Base-by-base conservation (phyloP, 495 filamentous ascomycete genomes). In the Xylaria cubensis region DNA sequence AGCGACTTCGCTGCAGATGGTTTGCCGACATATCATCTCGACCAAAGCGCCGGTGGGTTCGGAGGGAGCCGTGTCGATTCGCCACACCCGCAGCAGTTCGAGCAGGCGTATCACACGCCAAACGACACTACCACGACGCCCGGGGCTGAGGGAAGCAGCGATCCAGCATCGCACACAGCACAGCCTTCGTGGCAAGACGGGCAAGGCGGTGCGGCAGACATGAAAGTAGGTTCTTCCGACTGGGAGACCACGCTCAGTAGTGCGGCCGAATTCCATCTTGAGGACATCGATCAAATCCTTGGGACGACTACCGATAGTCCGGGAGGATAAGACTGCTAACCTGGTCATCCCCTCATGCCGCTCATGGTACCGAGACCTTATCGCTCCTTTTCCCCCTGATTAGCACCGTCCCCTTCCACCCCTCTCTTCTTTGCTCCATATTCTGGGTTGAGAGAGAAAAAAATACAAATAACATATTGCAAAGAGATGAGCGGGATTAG, bases 181-280 rank as follows among this genome's bases (percentile, higher is more conserved):
- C 71, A 74, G 12, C 10, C 61, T 7, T 36, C 71, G 50, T 78
- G 77, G 77, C 75, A 77, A 26, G 77, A 79, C 64, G 70, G 69
- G 21, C 41, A 56, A 4, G 19, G 53, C 9, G 70, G 70, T 61
- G 61, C 32, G 8, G 24, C 71, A 44, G 76, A 71, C 36, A 46
- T 39, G 32, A 77, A 76, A 59, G 0, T 74, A 42, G 67, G 65
- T 29, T 39, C 55, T 15, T 56, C 68, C 34, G 76, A 74, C 41
- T 79, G 75, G 75, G 77, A 78, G 69, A 73, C 71, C 15, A 42
- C 73, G 5, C 71, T 73, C n/a, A 46, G 64, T 13, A 56, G 34
- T n/a, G 68, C 69, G 6, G 58, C 74, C 17, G 77, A 79, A 2
- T 80, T 79, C 73, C 76, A 81, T 42, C 72, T 81, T 44, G 79